phyloP scores from a whole-genome alignment of 345 rosid genomes.

The Populus nigra region DNA sequence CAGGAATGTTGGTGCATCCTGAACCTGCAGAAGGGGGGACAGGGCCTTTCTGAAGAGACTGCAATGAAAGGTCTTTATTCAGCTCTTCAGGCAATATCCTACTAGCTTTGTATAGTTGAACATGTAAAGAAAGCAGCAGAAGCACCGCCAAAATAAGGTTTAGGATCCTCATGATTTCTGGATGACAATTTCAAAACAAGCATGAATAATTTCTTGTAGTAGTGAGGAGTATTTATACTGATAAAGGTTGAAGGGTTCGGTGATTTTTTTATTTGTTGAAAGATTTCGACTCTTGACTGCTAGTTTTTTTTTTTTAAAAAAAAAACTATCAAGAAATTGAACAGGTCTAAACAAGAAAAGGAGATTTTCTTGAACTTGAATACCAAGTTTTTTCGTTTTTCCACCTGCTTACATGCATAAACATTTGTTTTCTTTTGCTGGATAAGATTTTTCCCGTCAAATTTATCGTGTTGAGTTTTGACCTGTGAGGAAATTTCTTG shows the following conservation, averaged over 20 bases:
- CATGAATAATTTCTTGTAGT: neutral
- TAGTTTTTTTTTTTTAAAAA: too few relatives aligned
- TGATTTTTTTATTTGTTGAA: neutral
- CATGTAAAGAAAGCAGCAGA: slow-evolving; percentile 22
- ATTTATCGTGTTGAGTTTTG: neutral
- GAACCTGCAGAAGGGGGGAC: slow-evolving; percentile 44
- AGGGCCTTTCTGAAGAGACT: slow-evolving; percentile 39
- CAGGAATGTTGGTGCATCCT: slow-evolving; percentile 61
- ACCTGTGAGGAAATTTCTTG: slow-evolving; percentile 17
- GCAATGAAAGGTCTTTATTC: slow-evolving; percentile 15
- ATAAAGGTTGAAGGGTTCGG: neutral
- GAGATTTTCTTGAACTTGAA: neutral
- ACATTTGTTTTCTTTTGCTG: neutral
- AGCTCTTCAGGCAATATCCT: slow-evolving; percentile 27
- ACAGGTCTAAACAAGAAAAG: slow-evolving; percentile 20
- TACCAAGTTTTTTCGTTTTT: neutral
- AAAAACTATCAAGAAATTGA: slow-evolving; percentile 7
- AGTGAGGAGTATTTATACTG: slow-evolving; percentile 10
- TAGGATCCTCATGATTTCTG: slow-evolving; percentile 23
- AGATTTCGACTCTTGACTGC: slow-evolving; percentile 38
- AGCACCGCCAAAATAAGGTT: slow-evolving; percentile 22
- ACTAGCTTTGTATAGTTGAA: slow-evolving; percentile 17
- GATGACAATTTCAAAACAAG: neutral
- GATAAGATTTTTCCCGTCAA: neutral
- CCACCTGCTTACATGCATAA: neutral